Evolutionary conservation across 192 early-diverging fungal species (phyloP), one percentile per base, ranked within the genome.

Genomic region (Phlyctochytrium bullatum): DNA sequence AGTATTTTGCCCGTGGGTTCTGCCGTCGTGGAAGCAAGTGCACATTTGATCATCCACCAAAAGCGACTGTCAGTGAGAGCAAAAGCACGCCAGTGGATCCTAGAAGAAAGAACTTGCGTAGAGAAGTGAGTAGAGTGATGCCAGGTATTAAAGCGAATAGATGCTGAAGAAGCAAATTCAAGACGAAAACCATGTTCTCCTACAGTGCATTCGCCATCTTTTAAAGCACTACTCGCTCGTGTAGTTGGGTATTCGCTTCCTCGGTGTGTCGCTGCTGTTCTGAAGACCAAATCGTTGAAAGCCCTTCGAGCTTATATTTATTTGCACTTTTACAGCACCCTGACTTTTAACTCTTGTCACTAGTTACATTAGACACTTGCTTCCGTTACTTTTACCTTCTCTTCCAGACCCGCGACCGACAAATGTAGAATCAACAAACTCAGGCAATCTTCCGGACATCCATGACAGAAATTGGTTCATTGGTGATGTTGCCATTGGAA

Each of bases 171-270:
- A 76, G 17, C 88, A 90, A 29, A 86, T 90, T 60, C 66, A 76
- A n/a, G 36, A 80, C 25, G 88, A 90, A 60, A 82, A 84, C 64
- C 81, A 75, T 31, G 71, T 77, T 16, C 59, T 90, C 6, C 36
- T 90, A 52, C 88, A 90, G 57, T 84, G 83, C 47, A 74, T 90
- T 34, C 78, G 86, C 1, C 82, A 82, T 67, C 80, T 90, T 64
- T 76, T 84, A 86, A 16, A 23, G 31, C 33, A 47, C 47, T 2
- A 24, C 40, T 0, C 40, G 14, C 23, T 14, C 36, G 47, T 24
- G 47, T 50, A 12, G n/a, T 64, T 52, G 35, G 10, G 33, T 1
- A 2, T 61, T 61, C 28, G n/a, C 36, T 24, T 52, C 51, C 28
- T 64, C 47, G 35, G 17, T 53, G 36, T 35, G 17, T 16, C 36